phyloP scores from a whole-genome alignment of 495 filamentous ascomycete species.

The Polyplosphaeria fusca region DNA sequence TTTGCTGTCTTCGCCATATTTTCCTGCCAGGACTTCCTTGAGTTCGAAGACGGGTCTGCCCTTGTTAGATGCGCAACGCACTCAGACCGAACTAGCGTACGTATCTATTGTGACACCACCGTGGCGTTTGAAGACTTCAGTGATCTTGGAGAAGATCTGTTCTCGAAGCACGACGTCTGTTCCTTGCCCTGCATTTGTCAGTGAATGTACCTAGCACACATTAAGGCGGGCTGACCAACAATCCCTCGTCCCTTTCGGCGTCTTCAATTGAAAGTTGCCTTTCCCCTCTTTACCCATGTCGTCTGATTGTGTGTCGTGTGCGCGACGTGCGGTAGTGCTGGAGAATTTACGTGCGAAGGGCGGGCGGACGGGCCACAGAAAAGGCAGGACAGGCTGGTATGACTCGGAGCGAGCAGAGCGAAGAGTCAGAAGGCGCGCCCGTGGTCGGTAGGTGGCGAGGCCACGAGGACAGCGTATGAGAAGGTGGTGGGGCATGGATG shows the following conservation, averaged over 20 bases:
- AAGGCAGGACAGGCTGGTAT: conserved; percentile 15
- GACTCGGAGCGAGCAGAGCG: neutral
- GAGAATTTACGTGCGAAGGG: conserved; percentile 4
- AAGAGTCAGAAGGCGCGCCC: neutral
- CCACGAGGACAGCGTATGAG: too few species aligned
- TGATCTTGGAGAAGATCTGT: conserved; percentile 78
- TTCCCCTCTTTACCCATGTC: conserved; percentile 30
- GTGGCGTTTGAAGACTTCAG: conserved; percentile 76
- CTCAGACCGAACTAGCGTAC: conserved; percentile 34
- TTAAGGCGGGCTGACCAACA: conserved; percentile 25
- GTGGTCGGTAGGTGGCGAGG: too few species aligned
- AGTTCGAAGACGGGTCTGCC: conserved; percentile 69
- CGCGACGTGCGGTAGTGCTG: neutral
- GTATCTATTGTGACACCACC: conserved; percentile 84
- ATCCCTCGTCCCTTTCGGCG: conserved; percentile 42
- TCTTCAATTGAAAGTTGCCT: conserved; percentile 38
- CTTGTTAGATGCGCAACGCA: too few species aligned
- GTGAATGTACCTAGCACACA: neutral
- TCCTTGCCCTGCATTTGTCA: conserved; percentile 53
- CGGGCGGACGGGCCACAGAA: conserved; percentile 10
- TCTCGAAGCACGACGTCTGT: conserved; percentile 75
- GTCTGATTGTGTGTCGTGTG: conserved; percentile 13
- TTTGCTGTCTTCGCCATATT: conserved; percentile 90
- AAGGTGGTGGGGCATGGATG: conserved; percentile 26
- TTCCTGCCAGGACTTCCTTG: conserved; percentile 74